These are phyloP conservation scores for Ogataea allantospora DNA, from an alignment of 805 yeast species.

Conservation along the genomic window DNA sequence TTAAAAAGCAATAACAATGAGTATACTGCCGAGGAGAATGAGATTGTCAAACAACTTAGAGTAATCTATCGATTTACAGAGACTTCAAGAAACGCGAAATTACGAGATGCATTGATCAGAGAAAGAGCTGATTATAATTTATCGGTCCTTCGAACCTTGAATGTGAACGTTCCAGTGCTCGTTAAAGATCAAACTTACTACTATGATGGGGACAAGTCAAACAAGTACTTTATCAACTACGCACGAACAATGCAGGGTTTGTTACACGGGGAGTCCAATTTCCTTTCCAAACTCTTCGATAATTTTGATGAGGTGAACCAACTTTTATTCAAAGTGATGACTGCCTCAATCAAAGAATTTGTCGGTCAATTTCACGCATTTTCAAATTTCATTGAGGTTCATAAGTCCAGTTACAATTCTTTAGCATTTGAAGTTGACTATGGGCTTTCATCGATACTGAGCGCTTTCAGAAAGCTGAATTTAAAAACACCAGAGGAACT, in stretches of 20 bases:
- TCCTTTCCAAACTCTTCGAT: conserved; percentile 34
- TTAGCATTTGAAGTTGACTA: conserved; percentile 52
- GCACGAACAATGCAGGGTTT: conserved; percentile 13
- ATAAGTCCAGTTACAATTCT: conserved; percentile 47
- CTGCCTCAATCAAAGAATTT: conserved; percentile 43
- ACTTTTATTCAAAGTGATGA: conserved; percentile 59
- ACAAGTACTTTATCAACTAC: conserved; percentile 19
- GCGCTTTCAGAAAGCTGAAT: conserved; percentile 17
- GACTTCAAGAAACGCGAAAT: conserved; percentile 25
- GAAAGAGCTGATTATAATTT: conserved; percentile 42
- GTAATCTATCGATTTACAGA: conserved; percentile 48
- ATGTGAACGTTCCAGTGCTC: conserved; percentile 35
- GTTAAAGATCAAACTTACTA: conserved; percentile 32
- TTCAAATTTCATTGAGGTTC: conserved; percentile 38
- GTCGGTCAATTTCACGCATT: conserved; percentile 39
- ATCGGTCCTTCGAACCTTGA: conserved; percentile 44
- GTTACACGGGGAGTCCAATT: conserved; percentile 20
- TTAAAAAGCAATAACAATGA: conserved; percentile 33
- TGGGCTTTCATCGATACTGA: conserved; percentile 17
- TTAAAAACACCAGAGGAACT: conserved; percentile 19
- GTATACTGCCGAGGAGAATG: conserved; percentile 37
- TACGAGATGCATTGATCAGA: conserved; percentile 39
- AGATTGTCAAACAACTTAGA: conserved; percentile 36
- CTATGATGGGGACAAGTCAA: conserved; percentile 27
- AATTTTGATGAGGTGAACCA: conserved; percentile 35